Evolutionary conservation across 306 rosid genomes (phyloP), one percentile per base, ranked within the genome.

Genomic region (Spatholobus suberectus): DNA sequence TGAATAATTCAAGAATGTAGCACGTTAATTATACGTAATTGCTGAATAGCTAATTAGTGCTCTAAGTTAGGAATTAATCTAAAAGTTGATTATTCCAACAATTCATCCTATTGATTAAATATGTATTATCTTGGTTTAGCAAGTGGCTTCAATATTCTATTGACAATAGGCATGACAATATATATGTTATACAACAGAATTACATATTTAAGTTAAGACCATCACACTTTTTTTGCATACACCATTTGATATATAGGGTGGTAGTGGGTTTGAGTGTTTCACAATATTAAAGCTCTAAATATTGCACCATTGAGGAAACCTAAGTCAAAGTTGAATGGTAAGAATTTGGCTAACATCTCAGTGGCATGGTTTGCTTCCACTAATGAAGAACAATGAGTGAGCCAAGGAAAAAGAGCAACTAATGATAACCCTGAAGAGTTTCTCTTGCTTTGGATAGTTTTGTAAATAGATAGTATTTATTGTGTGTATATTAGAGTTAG

Each of bases 231-330:
- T n/a, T n/a, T n/a, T 88, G 49, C 87, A 65, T n/a, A 44, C 54
- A 21, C 44, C 85, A 20, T 20, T 89, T 52, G 88, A 81, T 32
- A 26, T 81, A 17, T 86, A 80, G 32, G 86, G 78, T 26, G 68
- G 17, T 8, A 14, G 47, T 23, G 87, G 65, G 2, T 24, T 61
- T 10, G 87, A n/a, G n/a, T n/a, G n/a, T n/a, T n/a, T n/a, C n/a
- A 87, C 12, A 94, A 89, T 29, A 80, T 87, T 34, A 92, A 89
- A 85, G 82, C 92, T 68, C 98, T 96, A 23, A 84, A 86, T n/a
- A n/a, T n/a, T 29, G 98, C 97, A 21, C 96, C 94, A 3, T 0
- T 72, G 76, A 87, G 83, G 87, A 78, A 43, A 58, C 43, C 10
- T 0, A 80, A 52, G 85, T 11, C 87, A 27, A 81, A 85, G 72